Evolutionary conservation across 1,139 yeast species (phyloP).

Genomic region (Lodderomyces oxycetoniae): DNA sequence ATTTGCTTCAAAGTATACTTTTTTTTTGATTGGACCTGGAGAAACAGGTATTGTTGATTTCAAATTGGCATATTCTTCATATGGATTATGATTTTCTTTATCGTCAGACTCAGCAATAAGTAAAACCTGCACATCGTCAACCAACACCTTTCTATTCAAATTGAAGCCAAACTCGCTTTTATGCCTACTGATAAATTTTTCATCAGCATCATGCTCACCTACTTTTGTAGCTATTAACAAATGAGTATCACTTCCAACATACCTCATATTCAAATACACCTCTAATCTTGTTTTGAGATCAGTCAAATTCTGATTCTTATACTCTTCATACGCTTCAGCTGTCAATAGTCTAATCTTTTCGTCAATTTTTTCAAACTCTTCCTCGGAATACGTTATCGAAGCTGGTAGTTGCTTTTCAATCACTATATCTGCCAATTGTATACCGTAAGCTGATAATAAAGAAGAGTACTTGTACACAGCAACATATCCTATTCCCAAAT

Average conservation of each 20-base stretch:
- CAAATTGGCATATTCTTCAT: slow-evolving; percentile 23
- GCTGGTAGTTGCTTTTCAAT: slow-evolving; percentile 65
- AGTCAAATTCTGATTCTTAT: slow-evolving; percentile 27
- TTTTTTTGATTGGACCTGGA: slow-evolving; percentile 10
- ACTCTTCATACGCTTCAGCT: slow-evolving; percentile 28
- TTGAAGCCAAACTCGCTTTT: slow-evolving; percentile 38
- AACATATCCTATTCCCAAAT: slow-evolving; percentile 34
- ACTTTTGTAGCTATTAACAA: slow-evolving; percentile 50
- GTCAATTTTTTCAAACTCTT: slow-evolving; percentile 21
- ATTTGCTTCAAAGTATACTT: slow-evolving; percentile 28
- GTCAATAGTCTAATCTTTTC: slow-evolving; percentile 22
- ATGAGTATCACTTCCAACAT: slow-evolving; percentile 83
- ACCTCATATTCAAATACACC: slow-evolving; percentile 69
- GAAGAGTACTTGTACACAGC: slow-evolving; percentile 44
- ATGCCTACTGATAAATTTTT: slow-evolving; percentile 30
- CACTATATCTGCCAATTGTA: slow-evolving; percentile 43
- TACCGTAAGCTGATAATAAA: slow-evolving; percentile 42
- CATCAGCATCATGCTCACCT: slow-evolving; percentile 22
- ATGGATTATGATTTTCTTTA: slow-evolving; percentile 31
- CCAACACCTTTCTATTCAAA: slow-evolving; percentile 50
- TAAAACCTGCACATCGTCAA: slow-evolving; percentile 74
- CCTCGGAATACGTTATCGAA: slow-evolving; percentile 24
- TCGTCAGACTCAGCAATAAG: slow-evolving; percentile 30
- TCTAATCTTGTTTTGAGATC: slow-evolving; percentile 40
- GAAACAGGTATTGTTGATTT: slow-evolving; percentile 5